Conservation (phyloP, 1,284 basidiomycete genomes). For the Leccinum solheimii region DNA sequence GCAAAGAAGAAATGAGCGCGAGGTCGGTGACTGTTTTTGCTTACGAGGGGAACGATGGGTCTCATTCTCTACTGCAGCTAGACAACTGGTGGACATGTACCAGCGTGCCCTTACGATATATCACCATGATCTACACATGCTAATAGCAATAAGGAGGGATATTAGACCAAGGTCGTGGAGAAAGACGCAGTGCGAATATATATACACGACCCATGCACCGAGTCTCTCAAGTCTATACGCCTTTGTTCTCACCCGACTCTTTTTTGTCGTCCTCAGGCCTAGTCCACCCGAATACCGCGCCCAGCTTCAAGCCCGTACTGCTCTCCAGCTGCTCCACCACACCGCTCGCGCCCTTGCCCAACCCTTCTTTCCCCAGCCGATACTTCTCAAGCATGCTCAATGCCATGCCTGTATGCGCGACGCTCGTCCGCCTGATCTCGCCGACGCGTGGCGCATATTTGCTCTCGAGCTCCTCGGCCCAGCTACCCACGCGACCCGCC, state of each 20-base stretch:
- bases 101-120: neutral
- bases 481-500: constrained; percentile 64
- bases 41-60: neutral
- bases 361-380: constrained; percentile 40
- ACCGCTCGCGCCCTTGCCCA: constrained; percentile 48
- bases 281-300: constrained; percentile 54
- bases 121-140: neutral
- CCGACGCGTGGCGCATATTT: constrained; percentile 66
- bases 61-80: neutral
- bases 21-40: constrained; percentile 5
- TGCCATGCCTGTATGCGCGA: constrained; percentile 61
- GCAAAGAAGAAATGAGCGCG: constrained; percentile 25
- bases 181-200: neutral
- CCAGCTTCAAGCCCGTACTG: constrained; percentile 69
- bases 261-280: constrained; percentile 9
- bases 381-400: constrained; percentile 48
- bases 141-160: neutral
- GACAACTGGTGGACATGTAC: neutral
- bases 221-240: constrained; percentile 12
- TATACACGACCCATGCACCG: neutral
- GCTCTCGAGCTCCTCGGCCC: constrained; percentile 72
- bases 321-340: constrained; percentile 65
- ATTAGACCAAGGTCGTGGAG: neutral
- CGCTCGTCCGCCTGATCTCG: constrained; percentile 66
- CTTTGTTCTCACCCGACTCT: constrained; percentile 18